Percentiles rank a stretch among this genome's conserved stretches.
Conservation (phyloP, 2,329 filamentous ascomycete species). For the Talaromyces atroroseus region DNA sequence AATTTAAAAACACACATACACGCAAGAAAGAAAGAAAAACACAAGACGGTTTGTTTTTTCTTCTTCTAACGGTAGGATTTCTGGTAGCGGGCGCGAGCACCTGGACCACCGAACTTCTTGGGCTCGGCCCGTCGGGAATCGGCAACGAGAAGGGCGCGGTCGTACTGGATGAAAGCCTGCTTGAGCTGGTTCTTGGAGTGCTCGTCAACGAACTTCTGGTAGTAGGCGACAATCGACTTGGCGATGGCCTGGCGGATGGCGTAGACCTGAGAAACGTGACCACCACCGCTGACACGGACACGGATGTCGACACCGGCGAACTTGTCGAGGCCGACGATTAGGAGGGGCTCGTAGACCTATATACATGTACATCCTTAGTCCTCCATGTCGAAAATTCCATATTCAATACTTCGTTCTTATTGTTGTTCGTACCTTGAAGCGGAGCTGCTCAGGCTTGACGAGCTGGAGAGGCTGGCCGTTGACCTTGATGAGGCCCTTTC, state of each 20-base stretch:
- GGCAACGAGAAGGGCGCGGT: slow-evolving; percentile 94
- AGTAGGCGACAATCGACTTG: slow-evolving; percentile 97
- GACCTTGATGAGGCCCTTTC: slow-evolving; percentile 93
- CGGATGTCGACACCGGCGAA: slow-evolving; percentile 96
- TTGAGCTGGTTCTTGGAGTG: slow-evolving; percentile 99
- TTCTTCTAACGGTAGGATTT: slow-evolving; percentile 91
- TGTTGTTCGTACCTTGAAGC: slow-evolving; percentile 72
- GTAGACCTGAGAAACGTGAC: slow-evolving; percentile 96
- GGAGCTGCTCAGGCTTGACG: slow-evolving; percentile 91
- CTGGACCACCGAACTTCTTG: slow-evolving; percentile 83
- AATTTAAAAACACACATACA: slow-evolving; percentile 7
- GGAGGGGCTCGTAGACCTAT: slow-evolving; percentile 95
- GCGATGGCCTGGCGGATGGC: slow-evolving; percentile 98
- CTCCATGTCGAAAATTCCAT: neutral
- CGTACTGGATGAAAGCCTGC: slow-evolving; percentile 91
- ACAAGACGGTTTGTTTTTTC: slow-evolving; percentile 39
- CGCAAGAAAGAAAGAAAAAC: slow-evolving; percentile 1
- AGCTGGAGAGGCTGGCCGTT: slow-evolving; percentile 94
- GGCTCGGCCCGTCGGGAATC: slow-evolving; percentile 99
- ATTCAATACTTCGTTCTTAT: neutral
- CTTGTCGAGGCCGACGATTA: slow-evolving; percentile 96
- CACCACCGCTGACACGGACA: slow-evolving; percentile 92
- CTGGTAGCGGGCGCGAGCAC: slow-evolving; percentile 95
- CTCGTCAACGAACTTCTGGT: slow-evolving; percentile 99
- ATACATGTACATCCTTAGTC: slow-evolving; percentile 9